Conservation (phyloP, 2,329 filamentous ascomycete genomes). For the Penicillium occitanis region DNA sequence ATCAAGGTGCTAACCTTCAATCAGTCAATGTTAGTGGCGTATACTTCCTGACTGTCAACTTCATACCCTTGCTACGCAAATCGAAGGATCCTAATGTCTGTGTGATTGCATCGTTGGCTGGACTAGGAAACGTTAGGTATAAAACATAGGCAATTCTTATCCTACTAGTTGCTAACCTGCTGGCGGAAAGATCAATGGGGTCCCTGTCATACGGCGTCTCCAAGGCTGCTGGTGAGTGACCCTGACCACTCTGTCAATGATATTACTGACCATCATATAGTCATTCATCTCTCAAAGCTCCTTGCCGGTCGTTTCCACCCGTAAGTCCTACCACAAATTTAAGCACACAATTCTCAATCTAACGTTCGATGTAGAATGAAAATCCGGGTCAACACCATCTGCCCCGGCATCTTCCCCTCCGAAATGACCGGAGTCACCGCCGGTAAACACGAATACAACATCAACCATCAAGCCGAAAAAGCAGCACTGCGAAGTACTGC, state of each 20-base stretch:
- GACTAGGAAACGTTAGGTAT: constrained; percentile 27
- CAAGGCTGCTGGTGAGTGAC: constrained; percentile 25
- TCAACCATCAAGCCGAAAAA: constrained; percentile 25
- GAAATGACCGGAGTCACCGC: constrained; percentile 20
- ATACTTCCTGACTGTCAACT: constrained; percentile 30
- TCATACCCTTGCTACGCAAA: constrained; percentile 31
- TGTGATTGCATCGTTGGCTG: constrained; percentile 30
- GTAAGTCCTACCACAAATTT: not conserved
- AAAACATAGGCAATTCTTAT: not conserved
- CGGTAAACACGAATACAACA: constrained; percentile 25
- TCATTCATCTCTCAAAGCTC: constrained; percentile 25
- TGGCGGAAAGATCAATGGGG: constrained; percentile 23
- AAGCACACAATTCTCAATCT: too few relatives aligned
- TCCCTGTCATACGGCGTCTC: constrained; percentile 29
- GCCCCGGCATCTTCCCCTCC: constrained; percentile 25
- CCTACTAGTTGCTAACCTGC: not conserved
- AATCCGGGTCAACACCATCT: constrained; percentile 29
- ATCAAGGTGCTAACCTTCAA: not conserved
- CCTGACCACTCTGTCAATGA: not conserved
- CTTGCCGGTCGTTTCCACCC: constrained; percentile 23
- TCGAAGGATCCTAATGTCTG: constrained; percentile 28
- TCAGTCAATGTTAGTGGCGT: constrained; percentile 32
- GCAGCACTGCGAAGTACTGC: constrained; percentile 29
- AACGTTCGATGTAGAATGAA: constrained; percentile 9
- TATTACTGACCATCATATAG: constrained; percentile 16